phyloP scores from a whole-genome alignment of 768 basidiomycete species.

The Podaxis sp. region DNA sequence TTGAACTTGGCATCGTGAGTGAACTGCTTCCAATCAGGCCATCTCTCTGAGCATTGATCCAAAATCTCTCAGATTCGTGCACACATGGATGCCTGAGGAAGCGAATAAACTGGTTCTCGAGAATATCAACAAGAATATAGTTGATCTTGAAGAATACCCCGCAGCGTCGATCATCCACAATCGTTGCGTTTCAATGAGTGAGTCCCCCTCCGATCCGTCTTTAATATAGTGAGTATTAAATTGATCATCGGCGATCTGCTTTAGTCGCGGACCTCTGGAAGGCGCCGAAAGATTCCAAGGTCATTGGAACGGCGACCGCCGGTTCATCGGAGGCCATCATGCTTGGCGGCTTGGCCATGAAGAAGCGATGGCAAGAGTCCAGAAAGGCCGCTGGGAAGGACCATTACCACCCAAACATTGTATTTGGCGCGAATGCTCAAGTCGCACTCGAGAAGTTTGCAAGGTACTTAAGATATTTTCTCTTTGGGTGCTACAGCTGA shows the following conservation, averaged over 20 bases:
- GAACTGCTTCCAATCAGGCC: not conserved
- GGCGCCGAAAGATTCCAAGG: constrained; percentile 53
- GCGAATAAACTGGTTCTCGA: constrained; percentile 58
- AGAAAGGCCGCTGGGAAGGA: constrained; percentile 62
- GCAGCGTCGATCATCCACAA: constrained; percentile 52
- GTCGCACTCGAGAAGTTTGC: constrained; percentile 69
- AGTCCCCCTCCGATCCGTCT: constrained; percentile 20
- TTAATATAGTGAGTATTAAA: not conserved
- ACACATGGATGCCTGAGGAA: constrained; percentile 60
- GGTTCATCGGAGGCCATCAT: constrained; percentile 70
- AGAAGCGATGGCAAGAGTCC: constrained; percentile 63
- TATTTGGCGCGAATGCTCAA: constrained; percentile 62
- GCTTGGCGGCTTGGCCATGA: constrained; percentile 70
- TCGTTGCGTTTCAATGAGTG: constrained; percentile 55
- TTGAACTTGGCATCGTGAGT: constrained; percentile 68
- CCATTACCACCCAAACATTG: constrained; percentile 53
- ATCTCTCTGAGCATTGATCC: not conserved
- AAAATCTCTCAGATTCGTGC: constrained; percentile 36
- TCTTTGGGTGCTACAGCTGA: not conserved
- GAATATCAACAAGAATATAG: constrained; percentile 64
- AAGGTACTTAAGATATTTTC: constrained; percentile 28
- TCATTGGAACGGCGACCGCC: constrained; percentile 63
- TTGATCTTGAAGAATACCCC: constrained; percentile 70
- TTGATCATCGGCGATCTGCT: constrained; percentile 13
- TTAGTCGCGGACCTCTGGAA: constrained; percentile 62